phyloP scores from a whole-genome alignment of 2,329 filamentous ascomycete genomes.

The Neopestalotiopsis clavispora region DNA sequence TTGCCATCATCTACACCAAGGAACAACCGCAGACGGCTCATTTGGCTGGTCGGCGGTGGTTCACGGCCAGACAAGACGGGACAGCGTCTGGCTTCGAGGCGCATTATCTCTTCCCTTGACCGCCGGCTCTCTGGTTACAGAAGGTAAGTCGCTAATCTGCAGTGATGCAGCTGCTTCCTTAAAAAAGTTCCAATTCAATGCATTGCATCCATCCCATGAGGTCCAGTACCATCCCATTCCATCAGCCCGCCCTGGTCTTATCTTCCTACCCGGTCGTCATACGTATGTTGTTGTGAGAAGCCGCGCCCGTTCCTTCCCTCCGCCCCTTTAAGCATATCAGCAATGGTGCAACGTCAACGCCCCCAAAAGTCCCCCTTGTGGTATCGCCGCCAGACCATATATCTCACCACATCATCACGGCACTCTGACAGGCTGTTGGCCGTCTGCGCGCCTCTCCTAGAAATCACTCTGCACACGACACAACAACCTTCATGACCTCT shows the following conservation, averaged over 20 bases:
- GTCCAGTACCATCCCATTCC: background rate
- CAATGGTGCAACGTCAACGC: background rate
- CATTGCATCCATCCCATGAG: no score
- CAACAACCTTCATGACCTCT: background rate
- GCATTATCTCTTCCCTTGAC: constrained; percentile 15
- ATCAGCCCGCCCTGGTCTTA: background rate
- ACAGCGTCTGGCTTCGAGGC: background rate
- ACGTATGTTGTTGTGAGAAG: background rate
- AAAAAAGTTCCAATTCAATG: no score
- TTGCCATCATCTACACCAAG: background rate
- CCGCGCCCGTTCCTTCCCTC: background rate
- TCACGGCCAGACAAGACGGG: background rate
- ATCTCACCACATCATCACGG: background rate
- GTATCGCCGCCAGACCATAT: background rate
- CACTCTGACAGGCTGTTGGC: background rate
- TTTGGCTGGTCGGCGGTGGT: background rate
- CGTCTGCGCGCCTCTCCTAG: background rate
- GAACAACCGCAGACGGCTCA: background rate
- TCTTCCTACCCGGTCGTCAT: background rate
- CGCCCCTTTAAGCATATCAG: background rate
- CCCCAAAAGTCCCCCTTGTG: background rate
- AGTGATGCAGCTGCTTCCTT: constrained; percentile 4
- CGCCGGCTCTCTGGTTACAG: constrained; percentile 11
- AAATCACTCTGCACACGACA: background rate
- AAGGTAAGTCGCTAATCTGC: constrained; percentile 10